Base-by-base conservation (phyloP, 352 stramenopile species). In the Phytophthora foliorum region DNA sequence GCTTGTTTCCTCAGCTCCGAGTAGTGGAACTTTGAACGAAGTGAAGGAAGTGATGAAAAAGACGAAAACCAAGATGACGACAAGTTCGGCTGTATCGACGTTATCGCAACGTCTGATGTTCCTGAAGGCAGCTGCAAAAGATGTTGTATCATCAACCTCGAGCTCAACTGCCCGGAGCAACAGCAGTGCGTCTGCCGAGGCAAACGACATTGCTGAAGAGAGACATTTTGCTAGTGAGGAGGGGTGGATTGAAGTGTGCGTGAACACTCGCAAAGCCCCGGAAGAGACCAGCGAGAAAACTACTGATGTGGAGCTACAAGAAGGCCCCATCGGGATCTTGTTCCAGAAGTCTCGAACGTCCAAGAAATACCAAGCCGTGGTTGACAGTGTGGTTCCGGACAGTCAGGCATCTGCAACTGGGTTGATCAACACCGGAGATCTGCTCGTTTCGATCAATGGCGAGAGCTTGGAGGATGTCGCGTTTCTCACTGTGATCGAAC, bases 351-450 rank as follows among this genome's bases (percentile, higher is more conserved):
- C 88, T 13, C 75, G 74, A 38, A 76, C 61, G 2, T 88, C 81
- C 34, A 92, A 88, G 52, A 86, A 79, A 55, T 95, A 84, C 41
- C 76, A 89, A 51, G 85, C 86, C 4, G 75, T 93, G 0, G 88
- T 97, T 6, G 89, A 97, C 57, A 95, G 83, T 31, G 78, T 97
- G 21, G 84, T 95, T 24, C 83, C 88, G 0, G 84, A 90, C 11
- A 94, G 88, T 42, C 88, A 95, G 71, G 89, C 89, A 4, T 88
- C 81, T 0, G 84, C 83, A 24, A 92, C 77, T 27, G 73, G 84
- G 21, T 68, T 93, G 49, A 82, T 97, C 24, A 69, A 86, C 8
- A 72, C 75, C 0, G 88, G 85, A n/a, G 88, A 97, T 59, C 45
- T 97, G 29, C 68, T 97, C 0, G 75, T 93, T 16, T 74, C 84